These are phyloP conservation scores for Chlamydomonas sp. DNA, from an alignment of 139 green algal species.

Conservation along the genomic window DNA sequence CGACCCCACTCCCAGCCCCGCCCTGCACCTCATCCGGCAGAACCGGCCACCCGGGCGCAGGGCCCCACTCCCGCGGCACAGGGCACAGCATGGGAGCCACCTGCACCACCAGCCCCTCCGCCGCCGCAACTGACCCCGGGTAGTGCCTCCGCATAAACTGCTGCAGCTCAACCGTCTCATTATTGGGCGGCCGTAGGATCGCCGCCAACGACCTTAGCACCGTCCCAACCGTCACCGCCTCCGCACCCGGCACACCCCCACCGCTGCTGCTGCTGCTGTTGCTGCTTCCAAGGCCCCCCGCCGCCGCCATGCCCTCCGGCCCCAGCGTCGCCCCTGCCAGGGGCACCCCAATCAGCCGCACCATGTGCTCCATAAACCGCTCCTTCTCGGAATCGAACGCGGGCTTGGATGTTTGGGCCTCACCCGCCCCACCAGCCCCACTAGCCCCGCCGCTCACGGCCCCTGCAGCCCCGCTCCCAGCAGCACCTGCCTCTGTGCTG, in stretches of 20 bases:
- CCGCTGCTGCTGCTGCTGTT: not conserved
- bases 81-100: slow-evolving; percentile 21
- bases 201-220: slow-evolving; percentile 10
- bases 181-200: slow-evolving; percentile 34
- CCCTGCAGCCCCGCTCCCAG: not conserved
- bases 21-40: not conserved
- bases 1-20: not conserved
- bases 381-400: slow-evolving; percentile 79
- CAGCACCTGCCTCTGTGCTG: not conserved
- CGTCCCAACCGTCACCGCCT: not conserved
- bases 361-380: slow-evolving; percentile 58
- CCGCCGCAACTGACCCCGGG: not conserved
- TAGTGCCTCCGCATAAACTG: not conserved
- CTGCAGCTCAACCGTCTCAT: slow-evolving; percentile 28
- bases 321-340: not conserved
- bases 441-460: not conserved
- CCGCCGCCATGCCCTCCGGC: not conserved
- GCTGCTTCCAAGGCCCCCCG: not conserved
- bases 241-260: not conserved
- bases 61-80: slow-evolving; percentile 12
- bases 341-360: slow-evolving; percentile 61
- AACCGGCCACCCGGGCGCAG: slow-evolving; percentile 16
- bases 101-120: not conserved
- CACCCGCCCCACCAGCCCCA: not conserved
- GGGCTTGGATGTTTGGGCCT: not conserved